Conservation (phyloP, 2,329 filamentous ascomycete species). For the Talaromyces pinophilus region DNA sequence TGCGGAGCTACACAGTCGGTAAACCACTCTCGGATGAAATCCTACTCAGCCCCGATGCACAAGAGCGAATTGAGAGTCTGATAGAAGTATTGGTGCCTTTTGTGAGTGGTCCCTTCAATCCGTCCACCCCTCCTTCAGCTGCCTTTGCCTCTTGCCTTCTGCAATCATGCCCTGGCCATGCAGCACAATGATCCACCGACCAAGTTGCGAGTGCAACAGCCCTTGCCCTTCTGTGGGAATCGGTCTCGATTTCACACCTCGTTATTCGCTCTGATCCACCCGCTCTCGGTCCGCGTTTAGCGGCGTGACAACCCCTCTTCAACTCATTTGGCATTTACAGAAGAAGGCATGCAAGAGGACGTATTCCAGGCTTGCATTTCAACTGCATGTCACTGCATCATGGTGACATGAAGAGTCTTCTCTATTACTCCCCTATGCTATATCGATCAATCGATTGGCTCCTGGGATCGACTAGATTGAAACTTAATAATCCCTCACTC, state of each 20-base stretch:
- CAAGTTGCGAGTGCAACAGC: slow-evolving; percentile 8
- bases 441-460: slow-evolving; percentile 10
- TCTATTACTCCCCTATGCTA: not conserved
- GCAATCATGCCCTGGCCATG: not conserved
- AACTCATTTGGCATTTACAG: not conserved
- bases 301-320: slow-evolving; percentile 17
- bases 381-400: not conserved
- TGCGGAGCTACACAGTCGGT: slow-evolving; percentile 75
- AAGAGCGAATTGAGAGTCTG: slow-evolving; percentile 65
- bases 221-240: slow-evolving; percentile 12
- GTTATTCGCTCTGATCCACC: slow-evolving; percentile 21
- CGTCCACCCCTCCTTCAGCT: slow-evolving; percentile 13
- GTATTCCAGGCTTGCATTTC: slow-evolving; percentile 4
- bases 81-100: slow-evolving; percentile 73
- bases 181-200: slow-evolving; percentile 8
- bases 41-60: slow-evolving; percentile 62
- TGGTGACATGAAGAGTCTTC: not conserved
- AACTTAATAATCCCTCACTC: slow-evolving; percentile 10
- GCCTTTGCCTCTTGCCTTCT: slow-evolving; percentile 2
- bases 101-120: slow-evolving; percentile 57
- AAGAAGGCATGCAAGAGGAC: not conserved
- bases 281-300: slow-evolving; percentile 23
- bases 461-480: slow-evolving; percentile 7
- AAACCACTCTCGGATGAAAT: slow-evolving; percentile 66
- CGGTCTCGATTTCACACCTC: slow-evolving; percentile 9